Evolutionary conservation across 2,329 filamentous ascomycete genomes (phyloP), one percentile per base, ranked within the genome.

Genomic region (Shiraia bambusicola): DNA sequence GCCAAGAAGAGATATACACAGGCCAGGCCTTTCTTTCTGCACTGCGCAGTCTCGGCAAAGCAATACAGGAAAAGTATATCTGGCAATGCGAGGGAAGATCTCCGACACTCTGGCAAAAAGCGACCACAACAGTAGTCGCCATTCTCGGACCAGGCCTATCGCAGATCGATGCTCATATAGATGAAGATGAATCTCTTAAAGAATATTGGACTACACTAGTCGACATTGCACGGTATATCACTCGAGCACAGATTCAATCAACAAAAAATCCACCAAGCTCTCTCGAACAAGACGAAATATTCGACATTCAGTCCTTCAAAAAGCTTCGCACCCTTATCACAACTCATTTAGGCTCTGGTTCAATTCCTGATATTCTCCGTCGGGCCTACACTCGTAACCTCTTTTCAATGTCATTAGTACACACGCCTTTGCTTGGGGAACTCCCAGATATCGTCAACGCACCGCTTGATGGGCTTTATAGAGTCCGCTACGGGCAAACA

Each of bases 401-500:
- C 1, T 95, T 97, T 71, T 76, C 78, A 32, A 87, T 83, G 22
- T 95, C 90, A 1, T 81, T 95, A 42, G 83, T 96, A 36, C 89
- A 95, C 63, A 68, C 77, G 1, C 80, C 82, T 0, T 82, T 89
- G 51, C 75, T 77, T 10, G 74, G 76, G 72, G 73, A 86, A 75
- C 58, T 86, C 45, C 75, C 81, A 33, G 52, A 71, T 56, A 47
- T 76, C 36, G 56, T 72, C 13, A 40, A 27, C 40, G 72, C 77
- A 2, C 81, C 82, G 0, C 73, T 95, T 2, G 67, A 75, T 25
- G 72, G 75, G 10, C 72, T 96, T 4, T 85, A 84, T 61, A 74
- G 76, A 40, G 70, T 81, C 1, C 83, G 88, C 1, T 74, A 79
- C 25, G 90, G 91, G 1, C 81, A 85, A 13, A 94, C 92, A 0